Evolutionary conservation across 108 stramenopile species (phyloP).

Genomic region (Thalassiosira profunda): DNA sequence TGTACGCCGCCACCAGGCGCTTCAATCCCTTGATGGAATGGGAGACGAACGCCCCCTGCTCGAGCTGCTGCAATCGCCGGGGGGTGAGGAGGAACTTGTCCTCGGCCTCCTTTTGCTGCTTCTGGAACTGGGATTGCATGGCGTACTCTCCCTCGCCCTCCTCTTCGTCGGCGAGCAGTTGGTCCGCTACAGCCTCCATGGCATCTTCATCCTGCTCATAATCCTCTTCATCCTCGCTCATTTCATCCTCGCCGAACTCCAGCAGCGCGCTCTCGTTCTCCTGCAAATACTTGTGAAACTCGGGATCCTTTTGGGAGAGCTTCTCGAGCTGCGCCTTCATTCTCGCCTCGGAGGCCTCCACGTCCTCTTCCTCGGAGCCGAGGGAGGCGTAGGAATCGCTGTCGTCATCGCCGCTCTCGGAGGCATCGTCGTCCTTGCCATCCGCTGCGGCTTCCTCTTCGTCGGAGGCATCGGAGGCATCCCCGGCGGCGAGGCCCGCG

Average conservation of each 20-base stretch:
- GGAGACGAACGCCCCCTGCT: conserved; percentile 70
- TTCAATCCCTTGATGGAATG: conserved; percentile 82
- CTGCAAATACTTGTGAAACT: conserved; percentile 89
- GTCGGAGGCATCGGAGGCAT: conserved; percentile 30
- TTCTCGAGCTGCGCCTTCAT: conserved; percentile 86
- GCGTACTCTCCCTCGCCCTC: conserved; percentile 10
- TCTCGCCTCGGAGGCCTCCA: conserved; percentile 69
- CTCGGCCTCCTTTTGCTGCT: conserved; percentile 12
- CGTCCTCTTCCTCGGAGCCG: conserved; percentile 80
- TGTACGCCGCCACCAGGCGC: conserved; percentile 76
- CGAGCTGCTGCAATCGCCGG: conserved; percentile 50
- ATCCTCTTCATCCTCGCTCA: conserved; percentile 39
- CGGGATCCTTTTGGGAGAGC: conserved; percentile 83
- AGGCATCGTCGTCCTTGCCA: conserved; percentile 17
- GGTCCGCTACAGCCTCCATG: conserved; percentile 3
- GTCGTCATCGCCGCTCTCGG: conserved; percentile 9
- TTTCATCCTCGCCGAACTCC: conserved; percentile 62
- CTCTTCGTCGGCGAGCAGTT: conserved; percentile 5
- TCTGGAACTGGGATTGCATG: conserved; percentile 11
- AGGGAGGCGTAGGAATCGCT: conserved; percentile 43
- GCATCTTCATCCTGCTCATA: conserved; percentile 30
- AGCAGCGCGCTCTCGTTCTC: conserved; percentile 85
- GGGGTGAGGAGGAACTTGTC: conserved; percentile 53
- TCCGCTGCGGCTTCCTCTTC: conserved; percentile 31
- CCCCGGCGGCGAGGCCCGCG: conserved; percentile 2